phyloP scores from a whole-genome alignment of 2,329 filamentous ascomycete species.

The Xylaria sp. region DNA sequence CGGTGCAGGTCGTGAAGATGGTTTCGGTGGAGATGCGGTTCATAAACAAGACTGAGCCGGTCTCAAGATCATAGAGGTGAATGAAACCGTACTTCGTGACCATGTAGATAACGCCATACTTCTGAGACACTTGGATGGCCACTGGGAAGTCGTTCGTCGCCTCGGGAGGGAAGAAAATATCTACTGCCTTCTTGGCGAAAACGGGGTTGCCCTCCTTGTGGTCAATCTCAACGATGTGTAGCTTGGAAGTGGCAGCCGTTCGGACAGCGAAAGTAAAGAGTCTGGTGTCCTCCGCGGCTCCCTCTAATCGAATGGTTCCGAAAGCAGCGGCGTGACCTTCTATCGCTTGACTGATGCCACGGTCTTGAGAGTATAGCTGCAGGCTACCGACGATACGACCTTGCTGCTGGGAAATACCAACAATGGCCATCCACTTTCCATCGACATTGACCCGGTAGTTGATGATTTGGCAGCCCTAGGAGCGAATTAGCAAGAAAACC shows the following conservation, averaged over 20 bases:
- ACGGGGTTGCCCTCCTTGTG: conserved; percentile 82
- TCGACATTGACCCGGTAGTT: conserved; percentile 96
- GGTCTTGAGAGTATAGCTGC: conserved; percentile 94
- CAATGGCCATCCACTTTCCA: conserved; percentile 96
- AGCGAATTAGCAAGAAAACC: conserved; percentile 17
- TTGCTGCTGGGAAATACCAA: conserved; percentile 90
- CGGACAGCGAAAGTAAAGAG: conserved; percentile 96
- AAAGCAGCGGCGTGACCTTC: conserved; percentile 96
- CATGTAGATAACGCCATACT: conserved; percentile 94
- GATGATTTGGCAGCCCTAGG: conserved; percentile 93
- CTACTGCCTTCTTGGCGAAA: conserved; percentile 93
- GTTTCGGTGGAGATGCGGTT: conserved; percentile 99
- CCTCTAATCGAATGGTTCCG: conserved; percentile 81
- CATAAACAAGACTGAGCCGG: conserved; percentile 95
- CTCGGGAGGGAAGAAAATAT: conserved; percentile 95
- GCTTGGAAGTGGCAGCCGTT: conserved; percentile 81
- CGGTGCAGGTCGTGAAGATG: conserved; percentile 88
- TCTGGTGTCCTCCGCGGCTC: conserved; percentile 84
- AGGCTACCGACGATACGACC: conserved; percentile 92
- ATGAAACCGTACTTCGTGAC: conserved; percentile 99
- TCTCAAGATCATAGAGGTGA: conserved; percentile 96
- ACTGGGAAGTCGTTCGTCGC: conserved; percentile 97
- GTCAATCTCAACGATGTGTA: conserved; percentile 97
- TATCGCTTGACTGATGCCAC: conserved; percentile 95
- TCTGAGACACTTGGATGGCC: conserved; percentile 92